A percentile compares a stretch with the other conserved stretches of the same genome.
Conservation (phyloP, 768 basidiomycete species). For the Clitopilus hobsonii region DNA sequence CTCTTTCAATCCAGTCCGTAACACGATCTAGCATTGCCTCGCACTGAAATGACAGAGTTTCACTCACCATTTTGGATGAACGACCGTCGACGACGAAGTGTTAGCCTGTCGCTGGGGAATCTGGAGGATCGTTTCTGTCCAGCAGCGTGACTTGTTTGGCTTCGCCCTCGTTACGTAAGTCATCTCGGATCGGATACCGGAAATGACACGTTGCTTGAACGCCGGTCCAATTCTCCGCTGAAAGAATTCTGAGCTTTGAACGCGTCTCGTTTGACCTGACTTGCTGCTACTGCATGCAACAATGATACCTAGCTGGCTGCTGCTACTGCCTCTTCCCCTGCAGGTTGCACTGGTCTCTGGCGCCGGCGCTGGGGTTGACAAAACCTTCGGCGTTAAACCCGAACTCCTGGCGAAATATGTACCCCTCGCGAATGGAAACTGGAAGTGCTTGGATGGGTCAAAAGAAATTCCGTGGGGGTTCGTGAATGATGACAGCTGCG, state of each 20-base stretch:
- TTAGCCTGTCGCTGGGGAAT: constrained; percentile 11
- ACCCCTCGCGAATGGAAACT: constrained; percentile 47
- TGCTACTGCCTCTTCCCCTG: constrained; percentile 37
- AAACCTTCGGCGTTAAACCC: constrained; percentile 56
- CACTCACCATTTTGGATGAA: constrained; percentile 39
- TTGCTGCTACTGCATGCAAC: constrained; percentile 8
- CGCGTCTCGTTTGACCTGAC: background rate
- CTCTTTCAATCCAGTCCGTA: too few species aligned
- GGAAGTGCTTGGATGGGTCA: constrained; percentile 80
- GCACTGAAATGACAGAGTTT: constrained; percentile 10
- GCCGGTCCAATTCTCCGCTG: constrained; percentile 4
- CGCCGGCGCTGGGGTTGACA: constrained; percentile 36
- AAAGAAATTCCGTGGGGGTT: constrained; percentile 74
- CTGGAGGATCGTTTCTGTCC: constrained; percentile 15
- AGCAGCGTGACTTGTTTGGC: constrained; percentile 38
- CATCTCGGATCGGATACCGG: constrained; percentile 1
- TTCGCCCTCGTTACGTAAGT: constrained; percentile 22
- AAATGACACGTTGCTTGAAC: constrained; percentile 33
- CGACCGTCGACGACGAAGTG: constrained; percentile 40
- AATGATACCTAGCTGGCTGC: constrained; percentile 48
- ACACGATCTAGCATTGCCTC: too few species aligned
- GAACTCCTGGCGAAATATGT: constrained; percentile 51
- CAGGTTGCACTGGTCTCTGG: too few species aligned
- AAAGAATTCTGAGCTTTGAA: constrained; percentile 1
- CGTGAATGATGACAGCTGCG: constrained; percentile 93